phyloP scores from a whole-genome alignment of 202 grass and related monocot genomes.

The Elaeis oleifera region DNA sequence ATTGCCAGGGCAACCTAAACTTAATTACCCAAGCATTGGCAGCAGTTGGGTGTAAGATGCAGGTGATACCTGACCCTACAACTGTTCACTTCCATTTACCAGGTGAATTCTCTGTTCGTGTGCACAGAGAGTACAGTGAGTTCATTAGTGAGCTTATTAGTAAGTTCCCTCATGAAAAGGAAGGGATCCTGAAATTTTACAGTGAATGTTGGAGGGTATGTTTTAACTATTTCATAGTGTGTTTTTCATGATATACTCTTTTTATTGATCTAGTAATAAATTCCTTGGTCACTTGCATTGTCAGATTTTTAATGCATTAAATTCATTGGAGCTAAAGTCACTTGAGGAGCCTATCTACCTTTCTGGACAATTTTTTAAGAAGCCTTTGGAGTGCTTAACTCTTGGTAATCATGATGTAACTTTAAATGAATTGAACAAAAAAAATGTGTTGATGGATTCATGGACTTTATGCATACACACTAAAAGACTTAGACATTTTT shows the following conservation, averaged over 20 bases:
- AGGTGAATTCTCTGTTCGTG: slow-evolving; percentile 55
- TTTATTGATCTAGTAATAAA: no score
- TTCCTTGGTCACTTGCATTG: slow-evolving; percentile 11
- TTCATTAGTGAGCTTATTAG: slow-evolving; percentile 51
- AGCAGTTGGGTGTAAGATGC: slow-evolving; percentile 74
- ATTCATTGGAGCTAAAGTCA: slow-evolving; percentile 87
- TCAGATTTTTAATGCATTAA: slow-evolving; percentile 89
- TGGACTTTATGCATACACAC: no score
- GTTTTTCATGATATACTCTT: no score
- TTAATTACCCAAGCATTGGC: slow-evolving; percentile 73
- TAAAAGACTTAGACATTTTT: no score
- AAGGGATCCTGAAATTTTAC: slow-evolving; percentile 78
- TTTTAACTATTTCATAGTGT: neutral
- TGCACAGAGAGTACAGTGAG: slow-evolving; percentile 60
- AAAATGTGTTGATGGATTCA: no score
- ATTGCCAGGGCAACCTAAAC: slow-evolving; percentile 76
- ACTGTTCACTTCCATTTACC: slow-evolving; percentile 86
- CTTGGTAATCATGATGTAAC: slow-evolving; percentile 41
- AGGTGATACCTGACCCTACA: slow-evolving; percentile 81
- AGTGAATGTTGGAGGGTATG: slow-evolving; percentile 79
- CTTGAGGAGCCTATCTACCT: slow-evolving; percentile 81
- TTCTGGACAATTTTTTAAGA: slow-evolving; percentile 82
- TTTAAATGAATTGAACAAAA: neutral
- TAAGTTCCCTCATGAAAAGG: slow-evolving; percentile 85
- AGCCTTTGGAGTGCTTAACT: slow-evolving; percentile 88